Conservation (phyloP, 768 basidiomycete genomes). For the Suillus clintonianus region DNA sequence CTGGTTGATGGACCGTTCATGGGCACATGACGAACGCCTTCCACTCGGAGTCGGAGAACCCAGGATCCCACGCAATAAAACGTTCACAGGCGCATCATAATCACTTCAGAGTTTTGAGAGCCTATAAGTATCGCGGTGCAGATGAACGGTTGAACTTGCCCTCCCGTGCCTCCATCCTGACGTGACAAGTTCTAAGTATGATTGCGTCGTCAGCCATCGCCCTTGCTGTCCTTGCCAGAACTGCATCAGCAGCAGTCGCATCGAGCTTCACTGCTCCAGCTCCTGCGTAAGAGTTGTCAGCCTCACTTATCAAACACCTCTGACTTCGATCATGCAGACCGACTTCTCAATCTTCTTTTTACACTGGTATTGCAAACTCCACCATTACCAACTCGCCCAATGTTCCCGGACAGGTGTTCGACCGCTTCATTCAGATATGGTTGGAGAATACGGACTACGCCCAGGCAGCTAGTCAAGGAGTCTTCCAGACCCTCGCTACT, state of each 20-base stretch:
- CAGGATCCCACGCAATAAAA: neutral
- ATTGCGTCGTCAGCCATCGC: conserved; percentile 11
- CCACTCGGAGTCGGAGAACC: neutral
- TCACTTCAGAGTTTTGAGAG: neutral
- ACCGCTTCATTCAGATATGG: conserved; percentile 58
- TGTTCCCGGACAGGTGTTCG: conserved; percentile 45
- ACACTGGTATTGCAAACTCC: conserved; percentile 42
- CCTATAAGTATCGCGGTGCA: neutral
- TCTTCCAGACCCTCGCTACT: conserved; percentile 40
- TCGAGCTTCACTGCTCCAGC: conserved; percentile 32
- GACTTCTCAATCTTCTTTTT: conserved; percentile 37
- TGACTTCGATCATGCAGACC: conserved; percentile 21
- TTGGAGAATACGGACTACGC: conserved; percentile 63
- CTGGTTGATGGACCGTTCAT: neutral
- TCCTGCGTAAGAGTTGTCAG: conserved; percentile 20
- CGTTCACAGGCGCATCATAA: neutral
- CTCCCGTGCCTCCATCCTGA: neutral
- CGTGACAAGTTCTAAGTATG: conserved; percentile 13
- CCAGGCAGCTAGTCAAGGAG: conserved; percentile 24
- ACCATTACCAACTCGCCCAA: conserved; percentile 40
- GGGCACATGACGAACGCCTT: neutral
- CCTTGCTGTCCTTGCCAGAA: conserved; percentile 14
- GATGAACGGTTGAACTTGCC: neutral
- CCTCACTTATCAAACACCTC: neutral
- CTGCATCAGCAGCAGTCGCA: conserved; percentile 22